Evolutionary conservation across 2,329 filamentous ascomycete species (phyloP).

Genomic region (Drechslerella dactyloides): DNA sequence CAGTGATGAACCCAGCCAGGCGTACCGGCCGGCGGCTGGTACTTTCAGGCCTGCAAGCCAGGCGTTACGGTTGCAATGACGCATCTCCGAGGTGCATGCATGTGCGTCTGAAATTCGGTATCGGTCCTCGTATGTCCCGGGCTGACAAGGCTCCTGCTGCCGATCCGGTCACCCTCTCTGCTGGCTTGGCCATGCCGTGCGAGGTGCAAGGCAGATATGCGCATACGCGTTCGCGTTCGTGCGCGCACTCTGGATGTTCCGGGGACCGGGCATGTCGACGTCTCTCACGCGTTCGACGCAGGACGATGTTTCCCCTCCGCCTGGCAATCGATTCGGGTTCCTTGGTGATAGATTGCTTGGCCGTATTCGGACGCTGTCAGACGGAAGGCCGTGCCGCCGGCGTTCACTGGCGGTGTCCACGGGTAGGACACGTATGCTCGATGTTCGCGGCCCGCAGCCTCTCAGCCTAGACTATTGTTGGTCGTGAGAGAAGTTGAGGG

Average conservation of each 20-base stretch:
- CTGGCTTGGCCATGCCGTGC: not conserved
- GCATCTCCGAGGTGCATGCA: constrained; percentile 2
- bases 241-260: not conserved
- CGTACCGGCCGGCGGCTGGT: constrained; percentile 1
- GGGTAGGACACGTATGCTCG: constrained; percentile 1
- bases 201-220: not conserved
- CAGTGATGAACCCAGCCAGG: constrained; percentile 7
- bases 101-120: not conserved
- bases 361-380: too few relatives aligned
- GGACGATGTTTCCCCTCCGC: not conserved
- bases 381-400: too few relatives aligned
- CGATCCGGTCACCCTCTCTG: not conserved
- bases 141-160: not conserved
- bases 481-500: not conserved
- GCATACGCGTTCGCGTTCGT: not conserved
- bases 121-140: not conserved
- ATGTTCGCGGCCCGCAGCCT: not conserved
- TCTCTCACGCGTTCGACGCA: too few relatives aligned
- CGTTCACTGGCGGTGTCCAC: too few relatives aligned
- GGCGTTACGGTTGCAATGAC: constrained; percentile 3
- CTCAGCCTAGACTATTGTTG: not conserved
- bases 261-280: too few relatives aligned
- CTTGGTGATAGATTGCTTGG: too few relatives aligned
- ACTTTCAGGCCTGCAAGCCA: constrained; percentile 7
- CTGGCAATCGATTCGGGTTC: not conserved